phyloP scores from a whole-genome alignment of 257 asterid genomes.

The Solanum lignicaule region DNA sequence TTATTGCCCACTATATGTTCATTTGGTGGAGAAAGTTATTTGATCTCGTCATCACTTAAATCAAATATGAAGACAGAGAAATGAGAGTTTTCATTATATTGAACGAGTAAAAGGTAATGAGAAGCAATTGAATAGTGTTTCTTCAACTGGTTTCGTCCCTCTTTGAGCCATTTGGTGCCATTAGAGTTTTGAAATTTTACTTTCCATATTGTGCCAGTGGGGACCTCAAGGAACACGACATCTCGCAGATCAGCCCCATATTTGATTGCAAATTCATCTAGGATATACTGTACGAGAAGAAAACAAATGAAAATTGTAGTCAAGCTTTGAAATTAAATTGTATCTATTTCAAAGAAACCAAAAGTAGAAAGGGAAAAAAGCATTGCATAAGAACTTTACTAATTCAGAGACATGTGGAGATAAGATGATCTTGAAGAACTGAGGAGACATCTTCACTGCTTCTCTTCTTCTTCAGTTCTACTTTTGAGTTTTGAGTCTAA shows the following conservation, averaged over 20 bases:
- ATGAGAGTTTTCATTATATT: background rate
- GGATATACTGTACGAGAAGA: background rate
- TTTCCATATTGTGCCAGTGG: background rate
- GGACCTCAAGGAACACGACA: background rate
- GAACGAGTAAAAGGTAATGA: background rate
- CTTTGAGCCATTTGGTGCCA: background rate
- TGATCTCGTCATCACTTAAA: background rate
- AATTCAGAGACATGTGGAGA: background rate
- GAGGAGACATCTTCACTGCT: background rate
- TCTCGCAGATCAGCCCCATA: background rate
- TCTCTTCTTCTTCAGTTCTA: background rate
- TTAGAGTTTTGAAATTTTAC: background rate
- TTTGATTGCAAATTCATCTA: background rate
- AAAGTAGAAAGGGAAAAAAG: background rate
- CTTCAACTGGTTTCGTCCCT: background rate
- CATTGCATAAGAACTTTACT: background rate
- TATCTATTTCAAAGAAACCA: background rate
- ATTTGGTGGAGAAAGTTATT: background rate
- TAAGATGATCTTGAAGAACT: background rate
- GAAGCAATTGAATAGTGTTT: background rate
- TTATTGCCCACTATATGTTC: background rate
- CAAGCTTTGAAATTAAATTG: background rate
- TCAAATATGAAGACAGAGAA: conserved; percentile 1
- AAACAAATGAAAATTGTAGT: no score
- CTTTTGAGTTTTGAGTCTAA: background rate